Evolutionary conservation across 371 early-diverging fungal genomes (phyloP), one percentile per base, ranked within the genome.

Genomic region (Conidiobolus incongruus): DNA sequence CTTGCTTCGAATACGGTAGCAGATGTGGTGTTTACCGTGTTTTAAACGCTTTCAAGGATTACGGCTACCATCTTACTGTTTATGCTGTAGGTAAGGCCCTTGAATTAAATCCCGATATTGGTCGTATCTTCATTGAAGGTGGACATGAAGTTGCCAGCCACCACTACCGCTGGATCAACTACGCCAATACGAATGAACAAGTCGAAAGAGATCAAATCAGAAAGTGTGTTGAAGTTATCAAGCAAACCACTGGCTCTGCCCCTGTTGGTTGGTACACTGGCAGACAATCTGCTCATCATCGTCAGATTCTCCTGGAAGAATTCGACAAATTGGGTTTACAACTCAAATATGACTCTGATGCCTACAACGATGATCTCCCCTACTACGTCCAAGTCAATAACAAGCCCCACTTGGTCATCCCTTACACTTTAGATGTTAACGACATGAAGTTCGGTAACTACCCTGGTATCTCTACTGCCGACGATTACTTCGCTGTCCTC

Each of bases 181-280:
- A 40, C 13, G 40, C n/a, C n/a, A 29, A 23, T 11, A 7, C 22
- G 1, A 16, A 23, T 17, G 40, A 40, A 29, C 4, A 40, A 1
- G 15, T 29, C 23, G 40, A 40, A 30, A n/a, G 24, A 7, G 29
- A 29, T 7, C 40, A 40, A 13, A 40, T 40, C 4, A n/a, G 29
- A 29, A 11, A 22, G 22, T 23, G 4, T 16, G 22, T 40, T 16
- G 29, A 40, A 11, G 40, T 26, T 16, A 40, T 40, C 2, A 22
- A 40, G 30, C 3, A 23, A 2, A 7, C 29, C 10, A 40, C 24
- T 29, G 40, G 40, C 2, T 19, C 16, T 26, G 40, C 40, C 5
- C 40, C 40, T 4, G 40, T 40, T 17, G 40, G 40, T 2, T 40
- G 40, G 40, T 40, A 40, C 16, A 40, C 40, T 17, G 40, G 40